Evolutionary conservation across 495 filamentous ascomycete genomes (phyloP), one percentile per base, ranked within the genome.

Genomic region (Xylaria venustula): DNA sequence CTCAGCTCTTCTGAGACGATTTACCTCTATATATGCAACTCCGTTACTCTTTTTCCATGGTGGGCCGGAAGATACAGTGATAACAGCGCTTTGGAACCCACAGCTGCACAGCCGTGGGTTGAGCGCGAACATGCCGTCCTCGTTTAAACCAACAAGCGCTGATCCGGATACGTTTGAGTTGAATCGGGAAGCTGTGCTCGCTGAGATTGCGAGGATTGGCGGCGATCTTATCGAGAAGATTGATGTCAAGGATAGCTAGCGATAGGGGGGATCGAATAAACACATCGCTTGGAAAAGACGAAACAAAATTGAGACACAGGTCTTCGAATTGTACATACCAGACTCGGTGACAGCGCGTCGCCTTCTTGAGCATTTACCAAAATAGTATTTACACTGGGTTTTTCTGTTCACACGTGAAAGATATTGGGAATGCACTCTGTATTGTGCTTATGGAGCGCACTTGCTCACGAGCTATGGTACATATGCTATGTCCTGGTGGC

Each of bases 11-110:
- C 65, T 91, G 11, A 68, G 73, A 23, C 87, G 90, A 65, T 72
- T 96, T 17, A 76, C 83, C 58, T 69, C 71, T 22, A 67, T 84
- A 2, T 94, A 88, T 70, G 77, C 72, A 14, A 83, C 85, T 25
- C 81, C 82, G 23, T 68, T 93, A 32, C 73, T 95, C 0, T 88
- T 96, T 64, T 96, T 96, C 78, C 81, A 87, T 30, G 85, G 89
- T 40, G 76, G 73, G 7, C 69, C 79, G 15, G 76, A 80, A 1
- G 81, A 85, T 42, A 68, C 73, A 44, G 73, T 86, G 1, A 85
- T 97, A 67, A 88, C 85, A 3, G 92, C 87, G 1, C 69, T 97
- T 52, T 97, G 93, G 93, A 93, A 89, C 64, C 92, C 91, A 4
- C 78, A 80, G 57, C 74, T 81, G 8, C 69, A 71, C 52, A 60